These are phyloP conservation scores for Geotrichum fermentans DNA, from an alignment of 1,139 yeast species.

Conservation along the genomic window DNA sequence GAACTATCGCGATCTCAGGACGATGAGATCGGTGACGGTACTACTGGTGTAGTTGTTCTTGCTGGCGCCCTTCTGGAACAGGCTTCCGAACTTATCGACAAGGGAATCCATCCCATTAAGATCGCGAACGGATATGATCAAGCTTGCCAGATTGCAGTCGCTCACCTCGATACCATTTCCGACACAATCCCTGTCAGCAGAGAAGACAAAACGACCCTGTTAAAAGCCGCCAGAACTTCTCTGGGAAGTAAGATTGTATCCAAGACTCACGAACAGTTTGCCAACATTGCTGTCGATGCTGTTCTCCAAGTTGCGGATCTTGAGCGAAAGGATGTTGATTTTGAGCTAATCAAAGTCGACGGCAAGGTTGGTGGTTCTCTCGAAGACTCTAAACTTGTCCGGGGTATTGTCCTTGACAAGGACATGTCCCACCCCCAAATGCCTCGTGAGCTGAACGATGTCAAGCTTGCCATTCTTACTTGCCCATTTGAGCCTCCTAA, in stretches of 20 bases:
- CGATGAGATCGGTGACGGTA: constrained; percentile 98
- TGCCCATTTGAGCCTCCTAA: constrained; percentile 99
- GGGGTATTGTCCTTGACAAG: constrained; percentile 90
- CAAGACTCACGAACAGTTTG: constrained; percentile 87
- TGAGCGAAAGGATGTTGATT: constrained; percentile 90
- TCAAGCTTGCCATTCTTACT: constrained; percentile 87
- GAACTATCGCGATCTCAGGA: constrained; percentile 95
- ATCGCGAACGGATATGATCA: constrained; percentile 97
- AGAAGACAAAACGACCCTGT: constrained; percentile 46
- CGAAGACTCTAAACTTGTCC: constrained; percentile 76
- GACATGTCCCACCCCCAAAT: constrained; percentile 98
- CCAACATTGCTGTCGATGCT: constrained; percentile 96
- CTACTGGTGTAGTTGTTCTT: constrained; percentile 96
- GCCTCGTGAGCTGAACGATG: constrained; percentile 78
- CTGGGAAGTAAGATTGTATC: constrained; percentile 94
- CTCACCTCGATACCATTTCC: constrained; percentile 68
- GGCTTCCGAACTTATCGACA: constrained; percentile 88
- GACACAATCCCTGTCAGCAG: constrained; percentile 48
- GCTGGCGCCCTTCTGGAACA: constrained; percentile 94
- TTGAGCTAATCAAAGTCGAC: constrained; percentile 90
- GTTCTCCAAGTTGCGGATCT: constrained; percentile 89
- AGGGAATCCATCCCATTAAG: constrained; percentile 95
- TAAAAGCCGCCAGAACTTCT: constrained; percentile 91
- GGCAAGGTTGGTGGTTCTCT: constrained; percentile 94
- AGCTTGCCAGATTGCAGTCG: constrained; percentile 87